These are phyloP conservation scores for Moesziomyces parantarcticus DNA, from an alignment of 1,284 basidiomycete genomes.

Conservation along the genomic window DNA sequence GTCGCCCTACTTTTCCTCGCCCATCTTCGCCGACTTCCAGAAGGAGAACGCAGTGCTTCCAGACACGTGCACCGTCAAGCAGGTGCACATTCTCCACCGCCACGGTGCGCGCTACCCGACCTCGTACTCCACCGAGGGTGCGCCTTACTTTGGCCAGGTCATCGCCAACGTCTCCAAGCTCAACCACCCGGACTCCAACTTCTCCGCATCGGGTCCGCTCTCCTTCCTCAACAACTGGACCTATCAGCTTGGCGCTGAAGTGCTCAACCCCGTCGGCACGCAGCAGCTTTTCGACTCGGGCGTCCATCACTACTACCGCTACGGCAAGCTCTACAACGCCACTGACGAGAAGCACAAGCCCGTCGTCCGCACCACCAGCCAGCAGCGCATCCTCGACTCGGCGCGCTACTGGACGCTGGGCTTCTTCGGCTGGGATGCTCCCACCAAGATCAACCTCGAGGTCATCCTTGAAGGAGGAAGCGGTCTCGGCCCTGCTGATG, in stretches of 20 bases:
- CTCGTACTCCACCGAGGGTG: slow-evolving; percentile 46
- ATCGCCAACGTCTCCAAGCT: slow-evolving; percentile 46
- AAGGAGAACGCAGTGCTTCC: slow-evolving; percentile 26
- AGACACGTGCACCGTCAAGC: slow-evolving; percentile 44
- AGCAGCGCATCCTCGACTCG: slow-evolving; percentile 84
- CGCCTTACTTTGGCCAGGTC: slow-evolving; percentile 39
- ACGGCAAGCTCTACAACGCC: slow-evolving; percentile 60
- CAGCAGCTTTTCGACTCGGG: slow-evolving; percentile 73
- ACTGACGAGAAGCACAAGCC: slow-evolving; percentile 56
- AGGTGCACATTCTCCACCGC: slow-evolving; percentile 55
- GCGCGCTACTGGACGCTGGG: slow-evolving; percentile 75
- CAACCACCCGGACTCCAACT: slow-evolving; percentile 34
- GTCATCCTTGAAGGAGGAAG: slow-evolving; percentile 55
- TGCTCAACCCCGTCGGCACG: slow-evolving; percentile 82
- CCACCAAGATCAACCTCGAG: slow-evolving; percentile 58
- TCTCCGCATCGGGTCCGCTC: slow-evolving; percentile 73
- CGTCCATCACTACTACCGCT: slow-evolving; percentile 62
- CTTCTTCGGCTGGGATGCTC: slow-evolving; percentile 56
- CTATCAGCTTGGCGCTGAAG: slow-evolving; percentile 74
- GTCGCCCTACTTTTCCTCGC: slow-evolving; percentile 53
- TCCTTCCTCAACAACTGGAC: slow-evolving; percentile 79
- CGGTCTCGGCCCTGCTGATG: slow-evolving; percentile 43
- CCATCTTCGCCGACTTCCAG: slow-evolving; percentile 44
- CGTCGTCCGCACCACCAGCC: slow-evolving; percentile 64
- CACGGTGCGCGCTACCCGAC: slow-evolving; percentile 53